Evolutionary conservation across 768 basidiomycete genomes (phyloP).

Genomic region (Rubroboletus pulcherrimus): DNA sequence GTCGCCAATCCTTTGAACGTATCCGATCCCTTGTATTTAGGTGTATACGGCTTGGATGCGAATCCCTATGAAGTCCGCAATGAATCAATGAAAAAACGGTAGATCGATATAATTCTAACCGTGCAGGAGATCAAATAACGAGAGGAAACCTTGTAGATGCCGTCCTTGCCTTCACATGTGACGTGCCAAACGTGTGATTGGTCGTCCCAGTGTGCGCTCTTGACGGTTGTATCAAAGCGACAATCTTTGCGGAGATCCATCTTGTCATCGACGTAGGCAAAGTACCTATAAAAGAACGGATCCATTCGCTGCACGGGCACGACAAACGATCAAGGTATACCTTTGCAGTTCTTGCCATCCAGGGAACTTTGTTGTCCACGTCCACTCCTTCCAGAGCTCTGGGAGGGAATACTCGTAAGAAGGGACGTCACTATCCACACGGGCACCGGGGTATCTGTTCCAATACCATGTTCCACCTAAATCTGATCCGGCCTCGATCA

Average conservation of each 20-base stretch:
- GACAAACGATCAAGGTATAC: not conserved
- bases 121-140: slow-evolving; percentile 5
- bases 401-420: slow-evolving; percentile 6
- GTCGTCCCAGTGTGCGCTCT: slow-evolving; percentile 10
- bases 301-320: not conserved
- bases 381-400: slow-evolving; percentile 15
- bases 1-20: slow-evolving; percentile 3
- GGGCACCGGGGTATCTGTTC: slow-evolving; percentile 14
- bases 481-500: slow-evolving; percentile 6
- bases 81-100: not conserved
- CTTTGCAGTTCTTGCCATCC: slow-evolving; percentile 5
- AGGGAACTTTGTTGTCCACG: slow-evolving; percentile 10
- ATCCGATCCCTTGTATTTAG: not conserved
- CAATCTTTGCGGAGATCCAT: slow-evolving; percentile 9
- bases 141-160: slow-evolving; percentile 1
- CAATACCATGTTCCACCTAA: slow-evolving; percentile 11
- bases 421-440: slow-evolving; percentile 9
- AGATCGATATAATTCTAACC: not conserved
- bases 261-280: slow-evolving; percentile 9
- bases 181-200: slow-evolving; percentile 6
- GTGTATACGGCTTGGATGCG: slow-evolving; percentile 7
- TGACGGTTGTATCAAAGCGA: slow-evolving; percentile 11
- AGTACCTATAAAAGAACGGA: not conserved
- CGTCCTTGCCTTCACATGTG: not conserved
- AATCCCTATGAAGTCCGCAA: not conserved